phyloP scores from a whole-genome alignment of 441 rosid genomes.

The Adansonia madagascariensis region DNA sequence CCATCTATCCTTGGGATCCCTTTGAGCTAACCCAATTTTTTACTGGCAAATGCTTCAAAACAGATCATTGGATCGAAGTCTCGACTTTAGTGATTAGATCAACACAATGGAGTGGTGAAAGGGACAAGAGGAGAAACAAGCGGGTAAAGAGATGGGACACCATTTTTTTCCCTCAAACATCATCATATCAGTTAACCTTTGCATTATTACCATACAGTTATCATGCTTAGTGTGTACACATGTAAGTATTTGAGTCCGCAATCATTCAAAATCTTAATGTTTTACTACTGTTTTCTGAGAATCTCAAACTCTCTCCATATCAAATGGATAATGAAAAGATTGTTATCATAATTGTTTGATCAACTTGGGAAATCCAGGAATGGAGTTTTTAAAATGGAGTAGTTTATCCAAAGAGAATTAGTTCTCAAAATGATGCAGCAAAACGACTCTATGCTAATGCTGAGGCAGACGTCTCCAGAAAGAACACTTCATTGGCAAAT shows the following conservation, averaged over 20 bases:
- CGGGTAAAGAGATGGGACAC: background rate
- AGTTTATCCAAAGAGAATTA: background rate
- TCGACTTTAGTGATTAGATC: background rate
- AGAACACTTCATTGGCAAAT: background rate
- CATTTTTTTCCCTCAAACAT: constrained; percentile 16
- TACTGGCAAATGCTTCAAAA: background rate
- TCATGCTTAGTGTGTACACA: background rate
- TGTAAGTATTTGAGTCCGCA: constrained; percentile 6
- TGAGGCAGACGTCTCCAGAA: background rate
- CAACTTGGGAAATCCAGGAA: background rate
- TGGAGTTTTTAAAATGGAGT: background rate
- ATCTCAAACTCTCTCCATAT: background rate
- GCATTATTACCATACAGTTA: background rate
- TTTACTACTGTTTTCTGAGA: background rate
- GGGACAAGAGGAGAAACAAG: background rate
- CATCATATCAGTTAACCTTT: background rate
- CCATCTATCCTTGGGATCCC: too few species aligned
- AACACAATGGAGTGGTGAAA: background rate
- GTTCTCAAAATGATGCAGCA: background rate
- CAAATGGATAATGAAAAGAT: background rate
- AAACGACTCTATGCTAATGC: background rate
- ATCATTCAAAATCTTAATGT: constrained; percentile 13
- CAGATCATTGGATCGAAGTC: background rate
- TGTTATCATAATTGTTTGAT: constrained; percentile 7
- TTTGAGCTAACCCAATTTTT: background rate